Base-by-base conservation (phyloP, 2,329 filamentous ascomycete species). In the Claviceps sp. region DNA sequence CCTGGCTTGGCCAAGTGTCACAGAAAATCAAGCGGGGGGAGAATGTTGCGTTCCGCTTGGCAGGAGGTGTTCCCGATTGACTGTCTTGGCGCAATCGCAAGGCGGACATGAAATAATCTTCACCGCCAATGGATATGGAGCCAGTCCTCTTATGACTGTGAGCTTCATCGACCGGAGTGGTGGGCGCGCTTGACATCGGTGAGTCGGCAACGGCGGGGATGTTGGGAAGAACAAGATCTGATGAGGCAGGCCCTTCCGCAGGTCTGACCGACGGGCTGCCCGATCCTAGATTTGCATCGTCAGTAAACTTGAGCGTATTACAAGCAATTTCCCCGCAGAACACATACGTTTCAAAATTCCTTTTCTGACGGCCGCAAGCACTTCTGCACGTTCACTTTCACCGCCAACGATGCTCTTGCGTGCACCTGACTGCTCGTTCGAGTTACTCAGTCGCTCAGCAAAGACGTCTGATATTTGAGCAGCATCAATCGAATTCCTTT, bases 21-120 rank as follows among this genome's bases (percentile, higher is more conserved):
- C 96, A 83, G 66, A 96, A 97, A 56, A 95, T 82, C 50, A 97
- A 89, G 42, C 91, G 82, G 47, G 91, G 91, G 62, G 89, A 97
- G 69, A 97, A 98, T 0, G 81, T 85, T 1, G 81, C 78, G 58
- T 74, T 79, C 34, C 81, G 77, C 67, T 81, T 84, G 19, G 81
- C 81, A 48, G 85, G 80, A 1, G 89, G 89, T 4, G 89, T 94
- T 54, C 77, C 80, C 65, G 88, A 94, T 71, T 87, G 89, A 11
- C 83, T 83, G 60, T 90, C 86, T 52, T 83, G 76, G 43, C 81
- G 80, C 51, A 93, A 80, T 50, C 87, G 82, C 45, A 89, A 73
- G 34, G 81, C 83, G 26, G 84, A 82, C 64, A 87, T 80, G 66
- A 97, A 97, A 67, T 97, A 97, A 63, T 97, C 93, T 56, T 93